Evolutionary conservation across 129 eudicot species (phyloP), one percentile per base, ranked within the genome.

Genomic region (Ambrosia trifida): DNA sequence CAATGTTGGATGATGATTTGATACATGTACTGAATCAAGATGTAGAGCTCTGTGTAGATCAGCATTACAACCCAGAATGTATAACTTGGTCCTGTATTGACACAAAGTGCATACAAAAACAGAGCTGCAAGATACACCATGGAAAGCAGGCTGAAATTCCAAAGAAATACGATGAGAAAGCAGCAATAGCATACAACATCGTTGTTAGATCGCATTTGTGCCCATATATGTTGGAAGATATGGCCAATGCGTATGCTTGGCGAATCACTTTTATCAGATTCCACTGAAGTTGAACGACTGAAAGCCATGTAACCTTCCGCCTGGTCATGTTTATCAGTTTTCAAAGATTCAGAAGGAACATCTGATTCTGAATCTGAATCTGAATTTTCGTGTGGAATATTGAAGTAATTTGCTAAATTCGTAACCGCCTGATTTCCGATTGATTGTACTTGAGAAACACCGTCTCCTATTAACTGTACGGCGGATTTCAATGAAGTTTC

Each of bases 141-240:
- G 3, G 88, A 84, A 63, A 84, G 88, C 64, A 84, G 41, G 74
- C 88, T 84, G 72, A 84, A 84, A 40, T 84, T 84, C 88, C 88
- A 84, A 44, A 84, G 80, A 65, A 80, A 84, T 17, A 84, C 68
- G 14, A 84, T 57, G 45, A 84, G 77, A 66, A 84, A 84, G 63
- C 84, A 84, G 44, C 85, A 73, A 59, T 84, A 84, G 82, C 88
- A 84, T 28, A 84, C 88, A 30, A 84, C 58, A 66, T 84, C 88
- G 52, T 84, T 84, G 67, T 84, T 84, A 32, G 88, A 76, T 64
- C 85, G 78, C 79, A 84, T 80, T 66, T 84, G 78, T 12, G 85
- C 78, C 78, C 78, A 80, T 56, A 84, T 73, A 68, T 72, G 83
- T 64, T 58, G 66, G 24, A 84, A 43, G 40, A 84, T 73, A 20